Evolutionary conservation across 441 rosid species (phyloP).

Genomic region (Sinapis alba): DNA sequence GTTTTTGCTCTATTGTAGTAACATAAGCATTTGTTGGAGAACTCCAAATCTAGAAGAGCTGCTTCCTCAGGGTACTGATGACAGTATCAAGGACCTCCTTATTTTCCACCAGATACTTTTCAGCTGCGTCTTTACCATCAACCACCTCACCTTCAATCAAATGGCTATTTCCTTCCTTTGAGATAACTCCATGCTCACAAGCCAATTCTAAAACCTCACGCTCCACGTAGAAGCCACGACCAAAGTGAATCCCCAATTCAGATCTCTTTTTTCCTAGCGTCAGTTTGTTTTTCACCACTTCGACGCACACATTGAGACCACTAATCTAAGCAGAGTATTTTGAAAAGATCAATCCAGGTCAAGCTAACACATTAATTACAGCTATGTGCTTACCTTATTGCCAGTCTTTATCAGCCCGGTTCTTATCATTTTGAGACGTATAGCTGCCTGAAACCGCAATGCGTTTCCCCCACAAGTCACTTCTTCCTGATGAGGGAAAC

Average conservation of each 20-base stretch:
- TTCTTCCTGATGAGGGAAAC: slow-evolving; percentile 51
- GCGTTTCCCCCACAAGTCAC: slow-evolving; percentile 92
- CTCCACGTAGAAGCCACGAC: slow-evolving; percentile 65
- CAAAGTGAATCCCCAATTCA: slow-evolving; percentile 67
- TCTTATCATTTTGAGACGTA: slow-evolving; percentile 82
- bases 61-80: slow-evolving; percentile 48
- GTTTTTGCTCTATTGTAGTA: slow-evolving; percentile 7
- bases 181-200: slow-evolving; percentile 60
- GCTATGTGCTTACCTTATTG: slow-evolving; percentile 53
- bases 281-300: slow-evolving; percentile 93
- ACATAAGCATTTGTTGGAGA: slow-evolving; percentile 5
- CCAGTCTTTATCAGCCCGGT: slow-evolving; percentile 58
- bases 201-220: slow-evolving; percentile 78
- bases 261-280: slow-evolving; percentile 59
- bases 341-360: neutral
- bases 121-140: slow-evolving; percentile 44
- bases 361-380: slow-evolving; percentile 20
- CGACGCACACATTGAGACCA: slow-evolving; percentile 69
- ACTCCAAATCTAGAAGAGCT: slow-evolving; percentile 40
- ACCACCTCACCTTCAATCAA: slow-evolving; percentile 53
- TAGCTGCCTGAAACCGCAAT: slow-evolving; percentile 84
- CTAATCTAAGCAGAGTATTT: slow-evolving; percentile 49
- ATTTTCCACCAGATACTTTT: slow-evolving; percentile 52
- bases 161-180: slow-evolving; percentile 58
- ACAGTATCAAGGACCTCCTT: slow-evolving; percentile 47